phyloP scores from a whole-genome alignment of 2,329 filamentous ascomycete genomes.

The Cryphonectria parasitica region DNA sequence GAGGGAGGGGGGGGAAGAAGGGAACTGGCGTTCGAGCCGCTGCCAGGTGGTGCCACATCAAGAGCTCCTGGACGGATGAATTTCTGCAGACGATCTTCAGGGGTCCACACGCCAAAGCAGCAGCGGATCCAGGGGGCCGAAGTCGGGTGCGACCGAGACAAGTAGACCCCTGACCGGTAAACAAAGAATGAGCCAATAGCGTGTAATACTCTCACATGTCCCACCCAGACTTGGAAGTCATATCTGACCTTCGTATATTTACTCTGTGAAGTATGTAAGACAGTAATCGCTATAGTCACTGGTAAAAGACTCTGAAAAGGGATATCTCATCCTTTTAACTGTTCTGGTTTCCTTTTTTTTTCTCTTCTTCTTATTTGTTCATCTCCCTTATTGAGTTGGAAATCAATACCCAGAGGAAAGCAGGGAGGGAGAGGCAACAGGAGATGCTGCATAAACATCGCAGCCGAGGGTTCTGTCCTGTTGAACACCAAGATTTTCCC shows the following conservation, averaged over 20 bases:
- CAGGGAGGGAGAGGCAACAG: no score
- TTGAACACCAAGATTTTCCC: background rate
- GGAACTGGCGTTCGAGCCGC: background rate
- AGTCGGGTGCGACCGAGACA: background rate
- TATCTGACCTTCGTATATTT: background rate
- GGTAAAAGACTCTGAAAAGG: no score
- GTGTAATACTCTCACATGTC: conserved; percentile 9
- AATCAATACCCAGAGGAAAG: background rate
- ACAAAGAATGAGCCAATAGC: conserved; percentile 13
- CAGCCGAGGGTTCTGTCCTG: background rate
- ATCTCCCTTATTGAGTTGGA: background rate
- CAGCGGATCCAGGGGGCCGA: background rate
- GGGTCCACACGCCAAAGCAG: conserved; percentile 1
- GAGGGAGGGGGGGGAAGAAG: background rate
- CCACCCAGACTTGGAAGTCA: background rate
- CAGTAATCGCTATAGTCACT: background rate
- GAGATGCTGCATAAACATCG: no score
- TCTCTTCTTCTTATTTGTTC: background rate
- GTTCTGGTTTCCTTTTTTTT: no score
- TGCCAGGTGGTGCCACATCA: conserved; percentile 27
- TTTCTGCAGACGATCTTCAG: conserved; percentile 25
- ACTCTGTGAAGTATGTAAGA: background rate
- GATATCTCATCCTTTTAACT: no score
- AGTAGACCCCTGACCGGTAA: background rate
- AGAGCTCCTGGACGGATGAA: conserved; percentile 17